Evolutionary conservation across 2,329 filamentous ascomycete species (phyloP), one percentile per base, ranked within the genome.

Genomic region (Fusarium fracticaudum): DNA sequence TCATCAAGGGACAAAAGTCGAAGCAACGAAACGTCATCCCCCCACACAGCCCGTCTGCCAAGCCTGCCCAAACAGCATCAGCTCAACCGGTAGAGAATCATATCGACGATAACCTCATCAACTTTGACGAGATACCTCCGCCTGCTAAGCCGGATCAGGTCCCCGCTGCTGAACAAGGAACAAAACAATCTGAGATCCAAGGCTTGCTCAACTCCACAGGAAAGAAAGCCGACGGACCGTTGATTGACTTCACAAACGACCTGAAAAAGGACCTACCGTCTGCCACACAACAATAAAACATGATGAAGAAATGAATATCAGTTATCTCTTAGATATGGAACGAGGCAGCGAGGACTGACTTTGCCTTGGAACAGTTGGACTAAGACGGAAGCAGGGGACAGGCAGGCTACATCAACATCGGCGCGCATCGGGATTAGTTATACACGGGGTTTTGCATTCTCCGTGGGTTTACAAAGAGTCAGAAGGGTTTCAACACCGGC

Each of bases 1-100:
- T 99, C 68, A 80, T 98, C 33, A 90, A 90, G 44, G 95, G 94
- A 38, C 94, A 98, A 81, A 90, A 88, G 76, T 81, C 85, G 31
- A 83, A 84, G 47, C 83, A 87, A 62, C 85, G 87, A 80, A 88
- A 89, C 75, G 80, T 87, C 72, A 90, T 92, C 65, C 88, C 91
- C 69, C 85, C 88, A 8, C 77, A 73, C 63, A 78, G 67, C 79
- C 68, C 73, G 33, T 51, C 71, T 40, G 43, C 71, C 20, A 69
- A 67, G n/a, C 55, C 61, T 35, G 43, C 59, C 24, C 64, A 75
- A 43, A 40, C 66, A 51, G 47, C 53, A 35, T 37, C 67, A 51
- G 48, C 38, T 84, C 61, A 55, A 35, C 69, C 35, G 10, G 37
- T 54, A 14, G 66, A 75, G 29, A 75, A 74, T 20, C 71, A 77